Evolutionary conservation across 257 asterid species (phyloP).

Genomic region (Nemophila menziesii): DNA sequence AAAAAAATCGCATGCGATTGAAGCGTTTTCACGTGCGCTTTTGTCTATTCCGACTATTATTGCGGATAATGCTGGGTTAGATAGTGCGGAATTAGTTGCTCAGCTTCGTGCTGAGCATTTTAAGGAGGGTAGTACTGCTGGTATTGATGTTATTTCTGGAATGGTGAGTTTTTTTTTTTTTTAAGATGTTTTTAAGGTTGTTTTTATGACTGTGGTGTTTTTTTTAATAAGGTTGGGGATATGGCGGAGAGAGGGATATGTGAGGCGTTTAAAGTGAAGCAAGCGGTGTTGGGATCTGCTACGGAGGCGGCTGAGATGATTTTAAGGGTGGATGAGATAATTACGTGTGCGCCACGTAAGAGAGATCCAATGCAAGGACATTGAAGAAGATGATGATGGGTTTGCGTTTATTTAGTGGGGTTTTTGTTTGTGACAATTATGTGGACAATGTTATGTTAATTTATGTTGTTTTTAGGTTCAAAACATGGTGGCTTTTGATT

Average conservation of each 20-base stretch:
- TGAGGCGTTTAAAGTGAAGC: constrained; percentile 89
- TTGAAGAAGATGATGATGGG: background rate
- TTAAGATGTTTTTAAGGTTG: too few relatives aligned
- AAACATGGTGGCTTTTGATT: background rate
- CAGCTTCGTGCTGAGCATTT: constrained; percentile 93
- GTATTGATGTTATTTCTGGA: constrained; percentile 86
- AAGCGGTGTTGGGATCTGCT: constrained; percentile 75
- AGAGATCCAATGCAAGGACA: too few relatives aligned
- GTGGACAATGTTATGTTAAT: background rate
- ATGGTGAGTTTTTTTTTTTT: constrained; percentile 35
- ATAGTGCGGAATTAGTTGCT: constrained; percentile 77
- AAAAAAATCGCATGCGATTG: constrained; percentile 79
- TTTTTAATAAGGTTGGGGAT: constrained; percentile 90
- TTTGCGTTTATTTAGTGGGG: background rate
- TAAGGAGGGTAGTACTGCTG: constrained; percentile 60
- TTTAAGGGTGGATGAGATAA: constrained; percentile 70
- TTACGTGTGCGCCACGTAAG: constrained; percentile 72
- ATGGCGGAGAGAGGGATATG: constrained; percentile 66
- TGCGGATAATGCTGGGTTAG: constrained; percentile 88
- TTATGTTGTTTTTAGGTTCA: background rate
- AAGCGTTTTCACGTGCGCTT: constrained; percentile 83
- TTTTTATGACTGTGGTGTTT: too few relatives aligned
- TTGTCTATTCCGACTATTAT: constrained; percentile 75
- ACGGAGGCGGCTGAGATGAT: constrained; percentile 95
- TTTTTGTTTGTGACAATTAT: background rate